phyloP scores from a whole-genome alignment of 441 rosid species.

The Melastoma candidum region DNA sequence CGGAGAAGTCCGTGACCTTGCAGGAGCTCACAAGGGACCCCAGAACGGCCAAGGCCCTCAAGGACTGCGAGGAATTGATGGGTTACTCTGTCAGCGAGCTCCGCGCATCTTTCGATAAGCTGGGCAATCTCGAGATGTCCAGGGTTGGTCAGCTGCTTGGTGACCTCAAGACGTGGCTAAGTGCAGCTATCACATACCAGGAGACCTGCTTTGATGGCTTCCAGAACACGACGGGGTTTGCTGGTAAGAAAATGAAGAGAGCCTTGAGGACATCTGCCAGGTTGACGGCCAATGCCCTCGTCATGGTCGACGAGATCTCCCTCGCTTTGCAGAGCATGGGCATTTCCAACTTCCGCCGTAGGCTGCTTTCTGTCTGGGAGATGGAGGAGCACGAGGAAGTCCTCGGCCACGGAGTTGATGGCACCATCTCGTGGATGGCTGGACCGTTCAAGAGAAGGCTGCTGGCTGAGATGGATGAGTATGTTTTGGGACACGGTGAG shows the following conservation, averaged over 20 bases:
- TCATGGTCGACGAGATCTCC: slow-evolving; percentile 6
- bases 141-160: neutral
- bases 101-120: slow-evolving; percentile 24
- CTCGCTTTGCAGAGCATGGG: neutral
- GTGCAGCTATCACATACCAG: too few species aligned
- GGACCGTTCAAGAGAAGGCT: too few species aligned
- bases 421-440: neutral
- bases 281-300: slow-evolving; percentile 12
- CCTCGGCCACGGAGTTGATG: slow-evolving; percentile 1
- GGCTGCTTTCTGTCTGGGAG: slow-evolving; percentile 1
- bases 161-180: slow-evolving; percentile 13
- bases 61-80: slow-evolving; percentile 37
- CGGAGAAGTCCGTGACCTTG: slow-evolving; percentile 32
- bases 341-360: slow-evolving; percentile 1
- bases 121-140: slow-evolving; percentile 19
- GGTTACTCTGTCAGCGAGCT: slow-evolving; percentile 42
- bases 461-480: too few species aligned
- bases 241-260: slow-evolving; percentile 16
- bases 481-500: too few species aligned
- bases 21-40: slow-evolving; percentile 42
- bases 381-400: neutral
- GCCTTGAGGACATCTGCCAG: slow-evolving; percentile 5
- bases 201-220: slow-evolving; percentile 6
- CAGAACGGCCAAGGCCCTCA: slow-evolving; percentile 26
- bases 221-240: slow-evolving; percentile 11